Evolutionary conservation across 2,329 filamentous ascomycete species (phyloP).

Genomic region (Trichoderma harzianum): DNA sequence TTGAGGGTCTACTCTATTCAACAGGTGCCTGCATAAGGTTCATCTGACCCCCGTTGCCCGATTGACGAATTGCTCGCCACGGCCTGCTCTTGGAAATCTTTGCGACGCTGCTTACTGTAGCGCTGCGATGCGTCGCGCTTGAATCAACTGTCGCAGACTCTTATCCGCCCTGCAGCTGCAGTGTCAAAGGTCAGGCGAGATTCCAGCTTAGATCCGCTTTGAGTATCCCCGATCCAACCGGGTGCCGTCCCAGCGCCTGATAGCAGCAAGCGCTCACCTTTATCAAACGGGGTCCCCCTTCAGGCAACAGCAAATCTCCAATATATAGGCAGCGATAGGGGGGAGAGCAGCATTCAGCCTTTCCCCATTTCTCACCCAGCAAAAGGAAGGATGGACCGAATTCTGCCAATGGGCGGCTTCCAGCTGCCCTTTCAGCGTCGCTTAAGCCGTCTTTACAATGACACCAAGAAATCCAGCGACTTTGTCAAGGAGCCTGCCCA

Average conservation of each 20-base stretch:
- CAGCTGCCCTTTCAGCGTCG: slow-evolving; percentile 58
- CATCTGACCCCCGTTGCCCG: background rate
- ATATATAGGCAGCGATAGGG: slow-evolving; percentile 6
- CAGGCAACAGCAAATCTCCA: slow-evolving; percentile 18
- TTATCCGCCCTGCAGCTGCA: slow-evolving; percentile 14
- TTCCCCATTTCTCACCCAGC: background rate
- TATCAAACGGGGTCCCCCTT: slow-evolving; percentile 3
- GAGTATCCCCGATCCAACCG: slow-evolving; percentile 10
- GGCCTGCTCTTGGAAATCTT: background rate
- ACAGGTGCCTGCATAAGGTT: slow-evolving; percentile 7
- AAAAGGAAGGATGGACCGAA: slow-evolving; percentile 44
- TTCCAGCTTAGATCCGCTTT: slow-evolving; percentile 13
- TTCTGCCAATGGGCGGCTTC: slow-evolving; percentile 50
- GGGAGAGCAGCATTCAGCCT: background rate
- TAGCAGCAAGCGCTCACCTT: background rate
- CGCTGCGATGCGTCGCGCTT: slow-evolving; percentile 13
- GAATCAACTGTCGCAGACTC: slow-evolving; percentile 5
- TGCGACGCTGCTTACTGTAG: background rate
- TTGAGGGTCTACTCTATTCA: background rate
- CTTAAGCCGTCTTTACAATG: slow-evolving; percentile 71
- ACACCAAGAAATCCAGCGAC: slow-evolving; percentile 75
- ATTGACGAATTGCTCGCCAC: background rate
- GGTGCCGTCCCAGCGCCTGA: slow-evolving; percentile 10
- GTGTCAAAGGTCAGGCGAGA: background rate
- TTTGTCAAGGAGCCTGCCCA: slow-evolving; percentile 64